phyloP scores from a whole-genome alignment of 257 asterid species.

The Lantana camara region DNA sequence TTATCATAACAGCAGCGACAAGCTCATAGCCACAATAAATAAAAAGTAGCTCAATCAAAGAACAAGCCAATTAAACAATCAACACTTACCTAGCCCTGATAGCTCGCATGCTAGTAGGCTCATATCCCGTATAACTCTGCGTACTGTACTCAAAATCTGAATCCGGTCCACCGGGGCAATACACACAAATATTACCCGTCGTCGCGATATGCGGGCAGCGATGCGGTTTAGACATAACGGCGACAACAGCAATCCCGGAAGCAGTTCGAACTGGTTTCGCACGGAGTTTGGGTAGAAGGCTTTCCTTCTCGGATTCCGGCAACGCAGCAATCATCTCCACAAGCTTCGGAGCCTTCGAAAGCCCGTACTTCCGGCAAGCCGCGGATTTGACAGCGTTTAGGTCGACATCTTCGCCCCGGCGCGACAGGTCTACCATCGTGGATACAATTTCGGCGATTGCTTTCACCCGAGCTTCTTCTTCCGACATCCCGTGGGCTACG shows the following conservation, averaged over 20 bases:
- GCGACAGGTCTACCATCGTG: conserved; percentile 86
- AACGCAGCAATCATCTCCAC: conserved; percentile 98
- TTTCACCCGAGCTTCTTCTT: conserved; percentile 92
- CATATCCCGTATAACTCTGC: conserved; percentile 97
- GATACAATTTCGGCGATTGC: conserved; percentile 96
- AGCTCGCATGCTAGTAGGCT: conserved; percentile 99
- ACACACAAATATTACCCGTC: conserved; percentile 95
- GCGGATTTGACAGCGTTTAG: conserved; percentile 88
- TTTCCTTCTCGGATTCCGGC: conserved; percentile 88
- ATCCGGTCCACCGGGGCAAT: conserved; percentile 98
- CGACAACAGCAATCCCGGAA: conserved; percentile 97
- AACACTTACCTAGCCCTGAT: conserved; percentile 84
- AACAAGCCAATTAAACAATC: no score
- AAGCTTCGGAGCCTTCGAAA: conserved; percentile 90
- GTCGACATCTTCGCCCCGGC: conserved; percentile 82
- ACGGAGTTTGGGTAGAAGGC: conserved; percentile 83
- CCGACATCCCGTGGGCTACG: conserved; percentile 67
- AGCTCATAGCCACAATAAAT: background rate
- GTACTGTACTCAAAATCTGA: conserved; percentile 99
- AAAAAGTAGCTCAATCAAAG: background rate
- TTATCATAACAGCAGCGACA: no score
- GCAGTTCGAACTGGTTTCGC: conserved; percentile 99
- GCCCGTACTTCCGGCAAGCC: conserved; percentile 90
- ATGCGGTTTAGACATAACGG: conserved; percentile 99
- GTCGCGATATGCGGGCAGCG: conserved; percentile 99